Conservation (phyloP, 169 alveolate genomes). For the Cryptosporidium muris region DNA sequence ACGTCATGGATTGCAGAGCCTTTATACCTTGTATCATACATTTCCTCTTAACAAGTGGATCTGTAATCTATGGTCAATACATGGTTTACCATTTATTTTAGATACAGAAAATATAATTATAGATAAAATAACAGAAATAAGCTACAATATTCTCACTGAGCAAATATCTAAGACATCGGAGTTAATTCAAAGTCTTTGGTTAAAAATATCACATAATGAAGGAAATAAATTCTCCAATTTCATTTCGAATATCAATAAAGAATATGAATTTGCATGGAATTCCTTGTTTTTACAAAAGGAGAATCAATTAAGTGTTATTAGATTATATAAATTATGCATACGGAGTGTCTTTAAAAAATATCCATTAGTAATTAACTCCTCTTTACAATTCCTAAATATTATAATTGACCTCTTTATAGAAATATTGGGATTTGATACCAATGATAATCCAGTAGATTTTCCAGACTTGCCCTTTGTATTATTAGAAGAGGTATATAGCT, state of each 20-base stretch:
- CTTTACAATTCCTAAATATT: conserved; percentile 31
- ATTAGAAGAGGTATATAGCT: conserved; percentile 33
- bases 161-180: conserved; percentile 39
- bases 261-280: conserved; percentile 50
- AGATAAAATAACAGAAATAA: conserved; percentile 53
- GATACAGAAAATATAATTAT: conserved; percentile 43
- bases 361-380: conserved; percentile 36
- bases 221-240: background rate
- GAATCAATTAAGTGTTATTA: conserved; percentile 33
- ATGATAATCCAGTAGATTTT: background rate
- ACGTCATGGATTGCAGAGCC: conserved; percentile 56
- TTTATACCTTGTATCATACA: conserved; percentile 6
- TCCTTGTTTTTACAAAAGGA: conserved; percentile 50
- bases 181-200: background rate
- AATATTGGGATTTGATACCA: background rate
- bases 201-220: background rate
- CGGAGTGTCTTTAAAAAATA: conserved; percentile 35
- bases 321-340: conserved; percentile 32
- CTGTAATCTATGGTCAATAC: conserved; percentile 39
- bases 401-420: conserved; percentile 28
- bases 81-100: conserved; percentile 56
- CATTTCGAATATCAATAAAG: conserved; percentile 9
- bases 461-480: conserved; percentile 63
- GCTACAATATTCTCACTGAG: conserved; percentile 30
- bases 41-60: conserved; percentile 59